phyloP scores from a whole-genome alignment of 345 rosid genomes.

The Raphanus raphanistrum region DNA sequence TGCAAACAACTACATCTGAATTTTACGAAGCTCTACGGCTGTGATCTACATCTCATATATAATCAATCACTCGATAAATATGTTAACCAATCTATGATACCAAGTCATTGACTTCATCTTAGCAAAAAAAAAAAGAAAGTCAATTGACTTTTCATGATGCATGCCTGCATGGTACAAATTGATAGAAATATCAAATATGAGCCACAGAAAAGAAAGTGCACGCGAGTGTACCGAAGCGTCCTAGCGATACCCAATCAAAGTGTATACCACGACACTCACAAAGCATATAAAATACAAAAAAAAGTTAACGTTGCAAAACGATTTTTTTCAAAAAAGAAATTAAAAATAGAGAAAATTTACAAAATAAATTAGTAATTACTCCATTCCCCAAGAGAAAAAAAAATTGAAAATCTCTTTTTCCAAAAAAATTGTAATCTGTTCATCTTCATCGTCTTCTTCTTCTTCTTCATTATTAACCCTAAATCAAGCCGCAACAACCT shows the following conservation, averaged over 20 bases:
- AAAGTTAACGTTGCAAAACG: constrained; percentile 32
- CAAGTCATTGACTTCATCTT: constrained; percentile 8
- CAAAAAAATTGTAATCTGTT: constrained; percentile 24
- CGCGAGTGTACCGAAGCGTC: constrained; percentile 22
- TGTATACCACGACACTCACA: neutral
- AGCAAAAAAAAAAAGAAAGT: too few species aligned
- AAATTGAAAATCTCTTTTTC: neutral
- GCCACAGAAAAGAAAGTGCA: constrained; percentile 3
- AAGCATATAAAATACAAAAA: neutral
- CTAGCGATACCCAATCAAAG: constrained; percentile 20
- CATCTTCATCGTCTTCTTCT: constrained; percentile 32
- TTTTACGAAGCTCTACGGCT: too few species aligned
- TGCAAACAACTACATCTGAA: too few species aligned
- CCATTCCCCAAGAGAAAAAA: constrained; percentile 18
- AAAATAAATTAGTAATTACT: neutral
- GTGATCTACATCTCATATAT: too few species aligned
- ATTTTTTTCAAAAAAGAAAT: neutral
- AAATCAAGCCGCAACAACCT: constrained; percentile 40
- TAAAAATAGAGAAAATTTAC: neutral
- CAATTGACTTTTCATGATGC: too few species aligned
- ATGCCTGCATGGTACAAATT: too few species aligned
- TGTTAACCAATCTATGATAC: constrained; percentile 7
- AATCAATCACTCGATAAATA: neutral
- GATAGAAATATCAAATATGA: neutral
- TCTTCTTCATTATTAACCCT: constrained; percentile 36